phyloP scores from a whole-genome alignment of 345 rosid species.

The Euphorbia pulcherrima region DNA sequence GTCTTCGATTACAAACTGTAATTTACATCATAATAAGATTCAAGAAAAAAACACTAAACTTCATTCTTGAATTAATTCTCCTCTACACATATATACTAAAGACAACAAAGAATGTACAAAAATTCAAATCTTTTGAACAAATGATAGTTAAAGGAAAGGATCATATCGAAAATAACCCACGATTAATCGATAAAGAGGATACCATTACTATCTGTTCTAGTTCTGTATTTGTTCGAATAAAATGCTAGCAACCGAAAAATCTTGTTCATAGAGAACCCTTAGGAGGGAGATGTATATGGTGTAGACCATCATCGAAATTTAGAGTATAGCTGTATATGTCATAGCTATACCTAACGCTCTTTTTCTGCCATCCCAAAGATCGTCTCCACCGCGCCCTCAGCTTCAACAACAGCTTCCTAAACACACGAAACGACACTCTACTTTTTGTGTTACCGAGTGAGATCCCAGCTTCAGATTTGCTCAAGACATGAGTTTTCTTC shows the following conservation, averaged over 20 bases:
- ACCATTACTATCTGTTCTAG: not conserved
- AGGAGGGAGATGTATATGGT: not conserved
- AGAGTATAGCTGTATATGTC: slow-evolving; percentile 35
- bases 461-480: slow-evolving; percentile 11
- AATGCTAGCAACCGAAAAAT: too few relatives aligned
- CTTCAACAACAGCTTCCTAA: slow-evolving; percentile 23
- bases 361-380: slow-evolving; percentile 22
- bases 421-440: slow-evolving; percentile 6
- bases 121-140: too few relatives aligned
- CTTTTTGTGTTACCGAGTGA: slow-evolving; percentile 15
- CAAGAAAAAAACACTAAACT: not conserved
- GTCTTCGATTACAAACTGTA: not conserved
- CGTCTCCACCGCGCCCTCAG: slow-evolving; percentile 26
- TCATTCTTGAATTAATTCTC: not conserved
- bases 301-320: slow-evolving; percentile 33
- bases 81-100: not conserved
- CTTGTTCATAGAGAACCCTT: not conserved
- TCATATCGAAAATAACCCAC: too few relatives aligned
- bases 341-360: slow-evolving; percentile 24
- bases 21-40: not conserved
- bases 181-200: not conserved
- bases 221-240: not conserved
- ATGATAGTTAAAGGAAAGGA: not conserved
- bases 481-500: slow-evolving; percentile 25
- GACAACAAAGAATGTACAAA: not conserved